Conservation (phyloP, 495 filamentous ascomycete genomes). For the Aspergillus sparsus region DNA sequence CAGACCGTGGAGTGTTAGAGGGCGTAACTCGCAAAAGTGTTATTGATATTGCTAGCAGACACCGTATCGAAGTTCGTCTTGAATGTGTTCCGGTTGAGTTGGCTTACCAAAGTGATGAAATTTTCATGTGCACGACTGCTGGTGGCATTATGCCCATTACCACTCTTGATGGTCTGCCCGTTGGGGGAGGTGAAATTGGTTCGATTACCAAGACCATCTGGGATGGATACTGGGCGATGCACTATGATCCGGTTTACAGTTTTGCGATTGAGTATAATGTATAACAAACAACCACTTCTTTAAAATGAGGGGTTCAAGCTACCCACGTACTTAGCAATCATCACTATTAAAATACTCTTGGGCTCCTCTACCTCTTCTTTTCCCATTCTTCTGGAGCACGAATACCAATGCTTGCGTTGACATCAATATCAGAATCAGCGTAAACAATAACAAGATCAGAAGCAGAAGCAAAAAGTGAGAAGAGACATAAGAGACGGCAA, state of each 20-base stretch:
- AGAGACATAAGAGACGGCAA: no score
- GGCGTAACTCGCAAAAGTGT: constrained; percentile 38
- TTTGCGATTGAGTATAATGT: constrained; percentile 20
- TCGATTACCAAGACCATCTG: constrained; percentile 42
- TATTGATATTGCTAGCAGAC: constrained; percentile 29
- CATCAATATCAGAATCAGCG: no score
- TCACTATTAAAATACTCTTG: no score
- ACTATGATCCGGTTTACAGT: constrained; percentile 35
- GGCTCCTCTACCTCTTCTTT: no score
- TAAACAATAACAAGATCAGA: no score
- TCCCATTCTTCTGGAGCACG: no score
- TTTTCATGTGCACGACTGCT: constrained; percentile 43
- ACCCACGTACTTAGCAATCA: no score
- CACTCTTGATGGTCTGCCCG: constrained; percentile 34
- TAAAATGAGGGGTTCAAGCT: no score
- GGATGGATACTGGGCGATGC: constrained; percentile 43
- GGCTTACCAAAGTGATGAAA: constrained; percentile 36
- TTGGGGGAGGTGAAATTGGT: constrained; percentile 38
- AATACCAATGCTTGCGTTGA: no score
- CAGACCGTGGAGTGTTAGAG: constrained; percentile 37
- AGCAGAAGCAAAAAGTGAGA: no score
- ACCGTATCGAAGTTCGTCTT: constrained; percentile 28
- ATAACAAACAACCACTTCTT: not conserved
- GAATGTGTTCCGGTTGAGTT: constrained; percentile 34
- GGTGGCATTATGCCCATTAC: constrained; percentile 45